Percentiles rank a stretch among this genome's conserved stretches.
Evolutionary conservation across 1,284 basidiomycete species (phyloP).

Genomic region (Puccinia polysora): DNA sequence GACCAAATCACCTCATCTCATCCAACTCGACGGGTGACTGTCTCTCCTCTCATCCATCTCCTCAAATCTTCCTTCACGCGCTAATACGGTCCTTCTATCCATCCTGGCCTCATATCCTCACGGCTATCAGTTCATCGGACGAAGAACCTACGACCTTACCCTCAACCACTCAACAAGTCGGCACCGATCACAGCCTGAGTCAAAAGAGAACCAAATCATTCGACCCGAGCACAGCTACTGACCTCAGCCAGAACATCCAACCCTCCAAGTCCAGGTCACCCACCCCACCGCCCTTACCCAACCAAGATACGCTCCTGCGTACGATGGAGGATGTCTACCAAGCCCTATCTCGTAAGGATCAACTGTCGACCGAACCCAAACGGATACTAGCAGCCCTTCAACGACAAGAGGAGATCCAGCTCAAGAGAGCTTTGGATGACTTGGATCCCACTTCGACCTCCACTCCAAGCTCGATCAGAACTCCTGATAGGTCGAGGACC

Average conservation of each 20-base stretch:
- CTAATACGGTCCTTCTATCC: too few relatives aligned
- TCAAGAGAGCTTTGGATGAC: not conserved
- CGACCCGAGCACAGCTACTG: too few relatives aligned
- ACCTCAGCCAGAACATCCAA: too few relatives aligned
- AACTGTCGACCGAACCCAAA: not conserved
- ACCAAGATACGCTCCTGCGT: not conserved
- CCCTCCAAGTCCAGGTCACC: conserved; percentile 17
- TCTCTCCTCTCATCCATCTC: not conserved
- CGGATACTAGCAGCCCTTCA: not conserved
- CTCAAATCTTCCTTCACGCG: not conserved
- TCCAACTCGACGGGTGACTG: not conserved
- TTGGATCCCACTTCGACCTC: not conserved
- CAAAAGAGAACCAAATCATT: too few relatives aligned
- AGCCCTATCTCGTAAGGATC: not conserved
- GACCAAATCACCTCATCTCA: not conserved
- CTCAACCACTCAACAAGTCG: not conserved
- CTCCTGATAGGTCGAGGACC: not conserved
- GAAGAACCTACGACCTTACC: not conserved
- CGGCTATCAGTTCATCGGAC: conserved; percentile 14
- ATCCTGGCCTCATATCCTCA: too few relatives aligned
- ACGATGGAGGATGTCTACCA: not conserved
- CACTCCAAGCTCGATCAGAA: not conserved
- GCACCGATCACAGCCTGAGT: not conserved
- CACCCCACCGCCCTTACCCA: conserved; percentile 8
- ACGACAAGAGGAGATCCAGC: not conserved